Percentiles rank a stretch among this genome's conserved stretches.
These are phyloP conservation scores for Chrysopogon serrulatus DNA, from an alignment of 176 grass and related monocot genomes.

Conservation along the genomic window DNA sequence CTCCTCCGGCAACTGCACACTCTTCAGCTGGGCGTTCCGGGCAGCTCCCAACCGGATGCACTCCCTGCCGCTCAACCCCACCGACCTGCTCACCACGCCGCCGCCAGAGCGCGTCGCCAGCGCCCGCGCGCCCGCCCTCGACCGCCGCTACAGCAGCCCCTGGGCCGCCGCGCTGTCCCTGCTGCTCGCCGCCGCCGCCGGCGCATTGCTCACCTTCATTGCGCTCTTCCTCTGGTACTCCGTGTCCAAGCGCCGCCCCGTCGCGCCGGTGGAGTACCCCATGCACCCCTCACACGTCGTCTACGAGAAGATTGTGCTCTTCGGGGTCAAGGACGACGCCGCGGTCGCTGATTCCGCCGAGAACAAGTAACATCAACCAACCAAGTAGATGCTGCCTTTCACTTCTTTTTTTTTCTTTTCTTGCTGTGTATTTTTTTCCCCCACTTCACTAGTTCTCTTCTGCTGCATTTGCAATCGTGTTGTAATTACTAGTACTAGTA, in stretches of 20 bases:
- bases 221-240: constrained; percentile 60
- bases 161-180: constrained; percentile 48
- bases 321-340: constrained; percentile 36
- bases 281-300: constrained; percentile 50
- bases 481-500: constrained; percentile 21
- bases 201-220: constrained; percentile 66
- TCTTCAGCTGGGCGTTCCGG: constrained; percentile 77
- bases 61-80: constrained; percentile 70
- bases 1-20: constrained; percentile 38
- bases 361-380: no score
- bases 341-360: not conserved
- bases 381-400: no score
- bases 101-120: not conserved
- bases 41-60: constrained; percentile 58
- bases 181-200: constrained; percentile 65
- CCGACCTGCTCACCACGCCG: constrained; percentile 26
- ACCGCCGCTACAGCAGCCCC: constrained; percentile 6
- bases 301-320: constrained; percentile 78
- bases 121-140: not conserved
- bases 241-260: constrained; percentile 35
- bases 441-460: not conserved
- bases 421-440: no score
- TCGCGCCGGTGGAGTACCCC: constrained; percentile 70
- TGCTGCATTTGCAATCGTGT: constrained; percentile 16
- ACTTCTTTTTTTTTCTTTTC: no score